Conservation (phyloP, 169 alveolate species). For the Plasmodium malariae region DNA sequence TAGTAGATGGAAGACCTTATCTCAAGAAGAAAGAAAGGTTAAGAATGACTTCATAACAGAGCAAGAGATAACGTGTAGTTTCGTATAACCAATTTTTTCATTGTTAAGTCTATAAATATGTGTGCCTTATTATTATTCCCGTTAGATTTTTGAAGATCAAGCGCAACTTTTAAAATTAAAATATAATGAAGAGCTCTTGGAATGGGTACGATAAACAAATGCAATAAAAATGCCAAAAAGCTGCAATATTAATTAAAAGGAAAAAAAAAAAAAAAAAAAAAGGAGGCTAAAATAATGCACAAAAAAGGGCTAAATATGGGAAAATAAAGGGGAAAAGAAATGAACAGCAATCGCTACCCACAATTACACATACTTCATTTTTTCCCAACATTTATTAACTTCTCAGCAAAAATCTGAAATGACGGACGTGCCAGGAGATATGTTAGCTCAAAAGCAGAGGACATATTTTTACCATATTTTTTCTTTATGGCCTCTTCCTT, state of each 20-base stretch:
- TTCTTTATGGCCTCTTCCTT: neutral
- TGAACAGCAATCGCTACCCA: neutral
- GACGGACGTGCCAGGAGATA: slow-evolving; percentile 7
- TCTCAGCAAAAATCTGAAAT: slow-evolving; percentile 29
- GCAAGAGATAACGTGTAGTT: neutral
- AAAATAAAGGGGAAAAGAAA: neutral
- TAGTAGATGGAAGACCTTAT: slow-evolving; percentile 46
- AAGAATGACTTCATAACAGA: neutral
- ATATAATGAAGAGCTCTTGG: slow-evolving; percentile 64
- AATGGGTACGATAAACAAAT: slow-evolving; percentile 69
- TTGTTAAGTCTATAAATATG: neutral
- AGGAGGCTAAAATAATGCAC: neutral
- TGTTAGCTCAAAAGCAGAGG: slow-evolving; percentile 18
- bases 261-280: neutral
- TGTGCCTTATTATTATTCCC: neutral
- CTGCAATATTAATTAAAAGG: no score
- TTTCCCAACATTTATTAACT: neutral
- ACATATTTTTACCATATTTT: neutral
- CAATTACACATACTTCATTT: neutral
- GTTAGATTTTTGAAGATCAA: slow-evolving; percentile 56
- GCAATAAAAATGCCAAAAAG: no score
- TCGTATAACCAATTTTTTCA: neutral
- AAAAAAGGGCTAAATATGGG: neutral
- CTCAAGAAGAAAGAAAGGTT: slow-evolving; percentile 73
- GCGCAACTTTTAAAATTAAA: slow-evolving; percentile 58